Percentiles rank a stretch among this genome's conserved stretches.
Conservation (phyloP, 2,329 filamentous ascomycete species). For the Colletotrichum sp. region DNA sequence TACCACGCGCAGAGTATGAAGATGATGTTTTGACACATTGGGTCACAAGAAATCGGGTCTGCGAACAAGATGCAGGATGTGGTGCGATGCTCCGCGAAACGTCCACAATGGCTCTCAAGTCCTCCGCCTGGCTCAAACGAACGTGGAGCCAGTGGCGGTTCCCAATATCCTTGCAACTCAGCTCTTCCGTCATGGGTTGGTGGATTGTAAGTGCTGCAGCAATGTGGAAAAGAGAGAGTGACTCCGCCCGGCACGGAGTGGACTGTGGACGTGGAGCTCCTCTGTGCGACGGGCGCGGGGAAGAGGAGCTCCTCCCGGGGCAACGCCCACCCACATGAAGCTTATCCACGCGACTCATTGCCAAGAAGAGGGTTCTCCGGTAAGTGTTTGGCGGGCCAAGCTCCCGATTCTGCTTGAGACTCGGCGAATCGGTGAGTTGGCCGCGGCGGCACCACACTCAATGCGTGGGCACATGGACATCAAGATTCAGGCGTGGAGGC, state of each 20-base stretch:
- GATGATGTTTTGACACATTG: background rate
- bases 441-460: background rate
- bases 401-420: background rate
- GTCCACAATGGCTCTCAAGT: background rate
- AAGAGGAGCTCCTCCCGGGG: slow-evolving; percentile 1
- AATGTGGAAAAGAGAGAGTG: background rate
- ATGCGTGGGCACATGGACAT: background rate
- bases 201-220: background rate
- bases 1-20: background rate
- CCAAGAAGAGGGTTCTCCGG: background rate
- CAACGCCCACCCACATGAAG: background rate
- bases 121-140: background rate
- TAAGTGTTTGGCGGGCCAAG: background rate
- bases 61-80: background rate
- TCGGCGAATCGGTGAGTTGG: background rate
- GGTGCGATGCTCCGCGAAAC: slow-evolving; percentile 1
- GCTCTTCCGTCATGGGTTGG: background rate
- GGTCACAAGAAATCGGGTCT: background rate
- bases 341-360: background rate
- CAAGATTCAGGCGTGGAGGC: background rate
- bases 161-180: background rate
- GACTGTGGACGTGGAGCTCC: slow-evolving; percentile 11
- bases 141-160: slow-evolving; percentile 1
- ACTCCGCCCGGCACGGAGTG: background rate
- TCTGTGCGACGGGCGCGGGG: background rate